A percentile compares a stretch with the other conserved stretches of the same genome.
Evolutionary conservation across 192 early-diverging fungal species (phyloP).

Genomic region (Coemansia sp.): DNA sequence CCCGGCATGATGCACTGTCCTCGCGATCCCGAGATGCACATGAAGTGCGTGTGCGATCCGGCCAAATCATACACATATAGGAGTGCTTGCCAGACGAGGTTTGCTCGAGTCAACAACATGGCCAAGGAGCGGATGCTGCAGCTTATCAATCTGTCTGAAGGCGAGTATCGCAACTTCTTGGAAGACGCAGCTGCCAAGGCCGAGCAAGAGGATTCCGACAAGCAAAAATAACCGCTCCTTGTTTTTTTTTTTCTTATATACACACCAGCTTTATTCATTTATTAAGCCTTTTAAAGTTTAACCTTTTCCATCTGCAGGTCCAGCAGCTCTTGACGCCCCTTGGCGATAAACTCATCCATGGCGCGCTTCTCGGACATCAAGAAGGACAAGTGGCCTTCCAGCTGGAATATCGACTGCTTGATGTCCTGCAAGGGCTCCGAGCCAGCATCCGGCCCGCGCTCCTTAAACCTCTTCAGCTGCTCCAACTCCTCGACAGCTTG

Average conservation of each 20-base stretch:
- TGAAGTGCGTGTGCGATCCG: slow-evolving; percentile 47
- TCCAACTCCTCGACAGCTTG: slow-evolving; percentile 31
- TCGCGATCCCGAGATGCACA: slow-evolving; percentile 46
- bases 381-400: slow-evolving; percentile 46
- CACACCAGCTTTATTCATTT: background rate
- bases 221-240: background rate
- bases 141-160: slow-evolving; percentile 37
- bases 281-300: slow-evolving; percentile 17
- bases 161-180: slow-evolving; percentile 12
- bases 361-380: slow-evolving; percentile 41
- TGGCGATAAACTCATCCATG: slow-evolving; percentile 41
- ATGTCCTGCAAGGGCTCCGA: slow-evolving; percentile 36
- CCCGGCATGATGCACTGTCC: slow-evolving; percentile 71
- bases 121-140: slow-evolving; percentile 37
- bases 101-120: slow-evolving; percentile 52
- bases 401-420: slow-evolving; percentile 44
- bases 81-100: slow-evolving; percentile 49
- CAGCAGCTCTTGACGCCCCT: slow-evolving; percentile 37
- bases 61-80: slow-evolving; percentile 46
- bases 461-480: slow-evolving; percentile 28
- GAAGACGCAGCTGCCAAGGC: background rate
- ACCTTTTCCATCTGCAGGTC: slow-evolving; percentile 46
- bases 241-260: background rate
- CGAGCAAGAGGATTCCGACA: background rate
- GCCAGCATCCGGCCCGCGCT: background rate